phyloP scores from a whole-genome alignment of 352 stramenopile species.

The Phytophthora palmivora region DNA sequence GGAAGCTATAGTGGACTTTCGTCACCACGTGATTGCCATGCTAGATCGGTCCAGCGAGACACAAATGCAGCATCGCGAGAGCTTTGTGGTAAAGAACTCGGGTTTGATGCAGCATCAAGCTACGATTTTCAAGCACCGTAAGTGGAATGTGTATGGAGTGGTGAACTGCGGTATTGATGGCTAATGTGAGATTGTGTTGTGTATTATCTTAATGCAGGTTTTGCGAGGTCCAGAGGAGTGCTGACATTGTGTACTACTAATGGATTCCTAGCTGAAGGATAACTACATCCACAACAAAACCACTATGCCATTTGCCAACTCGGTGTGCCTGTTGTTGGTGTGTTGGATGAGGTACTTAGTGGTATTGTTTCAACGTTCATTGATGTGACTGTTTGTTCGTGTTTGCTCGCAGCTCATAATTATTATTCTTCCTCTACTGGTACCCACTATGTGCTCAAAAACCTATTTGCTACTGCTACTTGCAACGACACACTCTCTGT shows the following conservation, averaged over 20 bases:
- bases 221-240: constrained; percentile 34
- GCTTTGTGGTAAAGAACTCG: constrained; percentile 54
- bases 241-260: constrained; percentile 43
- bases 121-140: constrained; percentile 82
- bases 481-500: background rate
- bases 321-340: background rate
- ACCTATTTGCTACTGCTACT: constrained; percentile 26
- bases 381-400: background rate
- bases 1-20: constrained; percentile 49
- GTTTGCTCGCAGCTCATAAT: constrained; percentile 24
- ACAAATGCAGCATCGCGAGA: constrained; percentile 50
- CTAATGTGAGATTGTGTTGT: constrained; percentile 4
- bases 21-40: constrained; percentile 61
- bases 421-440: constrained; percentile 3
- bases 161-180: background rate
- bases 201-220: constrained; percentile 22
- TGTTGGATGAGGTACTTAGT: background rate
- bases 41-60: constrained; percentile 57
- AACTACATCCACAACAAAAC: constrained; percentile 27
- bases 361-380: constrained; percentile 7
- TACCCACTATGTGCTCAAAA: constrained; percentile 32
- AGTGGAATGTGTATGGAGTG: constrained; percentile 22
- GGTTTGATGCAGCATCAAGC: constrained; percentile 60
- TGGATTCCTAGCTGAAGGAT: constrained; percentile 17
- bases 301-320: constrained; percentile 25